Evolutionary conservation across 1,284 basidiomycete species (phyloP).

Genomic region (Ceraceosorus guamensis): DNA sequence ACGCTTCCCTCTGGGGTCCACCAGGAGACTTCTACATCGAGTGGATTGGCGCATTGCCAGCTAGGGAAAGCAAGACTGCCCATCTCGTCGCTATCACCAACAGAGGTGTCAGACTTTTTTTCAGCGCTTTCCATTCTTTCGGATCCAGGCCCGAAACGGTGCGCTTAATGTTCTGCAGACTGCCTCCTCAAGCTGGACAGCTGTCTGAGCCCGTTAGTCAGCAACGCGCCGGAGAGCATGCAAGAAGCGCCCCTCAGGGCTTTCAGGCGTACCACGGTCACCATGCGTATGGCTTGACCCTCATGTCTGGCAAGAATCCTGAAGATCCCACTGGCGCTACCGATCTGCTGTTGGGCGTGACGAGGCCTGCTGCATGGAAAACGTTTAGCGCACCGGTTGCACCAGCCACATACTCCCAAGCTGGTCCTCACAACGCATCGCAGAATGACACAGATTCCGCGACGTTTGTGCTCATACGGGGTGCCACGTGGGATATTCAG

Average conservation of each 20-base stretch:
- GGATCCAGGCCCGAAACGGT: constrained; percentile 4
- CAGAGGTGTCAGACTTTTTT: constrained; percentile 43
- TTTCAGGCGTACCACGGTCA: not conserved
- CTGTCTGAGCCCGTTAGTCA: not conserved
- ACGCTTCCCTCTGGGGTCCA: no score
- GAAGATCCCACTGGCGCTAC: constrained; percentile 4
- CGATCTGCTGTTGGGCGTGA: not conserved
- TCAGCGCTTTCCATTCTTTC: constrained; percentile 9
- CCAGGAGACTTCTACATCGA: constrained; percentile 23
- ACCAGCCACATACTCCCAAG: not conserved
- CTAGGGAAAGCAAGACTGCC: constrained; percentile 15
- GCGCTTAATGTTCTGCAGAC: constrained; percentile 13
- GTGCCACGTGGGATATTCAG: constrained; percentile 12
- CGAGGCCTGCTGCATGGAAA: not conserved
- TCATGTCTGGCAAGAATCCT: constrained; percentile 10
- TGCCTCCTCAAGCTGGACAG: constrained; percentile 13
- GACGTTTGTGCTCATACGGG: constrained; percentile 12
- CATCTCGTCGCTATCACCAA: constrained; percentile 43
- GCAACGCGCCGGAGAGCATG: no score
- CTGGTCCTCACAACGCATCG: not conserved
- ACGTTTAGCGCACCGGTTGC: not conserved
- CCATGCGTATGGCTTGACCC: constrained; percentile 2
- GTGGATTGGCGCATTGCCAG: constrained; percentile 33
- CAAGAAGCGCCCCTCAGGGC: not conserved
- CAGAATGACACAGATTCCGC: constrained; percentile 12